Base-by-base conservation (phyloP, 2,329 filamentous ascomycete genomes). In the Pochonia chlamydosporia region DNA sequence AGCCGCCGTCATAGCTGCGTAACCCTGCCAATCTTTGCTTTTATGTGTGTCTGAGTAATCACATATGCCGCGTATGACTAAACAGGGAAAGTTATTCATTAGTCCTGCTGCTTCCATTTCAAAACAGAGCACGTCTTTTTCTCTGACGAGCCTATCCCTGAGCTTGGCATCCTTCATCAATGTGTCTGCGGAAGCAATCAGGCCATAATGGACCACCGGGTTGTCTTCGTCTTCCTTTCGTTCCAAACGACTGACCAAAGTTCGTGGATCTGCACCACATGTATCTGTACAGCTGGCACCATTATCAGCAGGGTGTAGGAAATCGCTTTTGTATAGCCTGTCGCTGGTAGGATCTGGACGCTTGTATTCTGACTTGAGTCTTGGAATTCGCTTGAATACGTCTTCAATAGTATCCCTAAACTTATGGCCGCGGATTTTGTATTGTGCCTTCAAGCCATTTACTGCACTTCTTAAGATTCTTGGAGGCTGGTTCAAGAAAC, bases 71-170 rank as follows among this genome's bases (percentile, higher is more conserved):
- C 33, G 33, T 8, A 36, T 36, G n/a, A 36, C 33, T 20, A 36
- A 8, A n/a, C n/a, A 16, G 5, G 33, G 33, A 36, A 36, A 20
- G 16, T 36, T 8, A 11, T 36, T 36, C 33, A 36, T 36, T 8
- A 36, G 33, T 8, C 47, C 10, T 28, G 37, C 6, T 21, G 44
- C 13, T 40, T 33, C 18, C 33, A 36, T 36, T 16, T 36, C 33
- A 20, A 36, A 36, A 16, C 33, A 36, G n/a, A 36, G 33, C 5
- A 36, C n/a, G n/a, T 20, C n/a, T 9, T 24, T 4, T 11, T 60
- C 59, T 1, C 55, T 54, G 7, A 59, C 59, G 16, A 61, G 56
- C 53, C 59, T 59, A 48, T 62, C 58, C 3, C 45, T 20, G 23
- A 40, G 21, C 20, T 9, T 5, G 16, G 39, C 39, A 21, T 42